Evolutionary conservation across 2,329 filamentous ascomycete species (phyloP).

Genomic region (Colletotrichum godetiae): DNA sequence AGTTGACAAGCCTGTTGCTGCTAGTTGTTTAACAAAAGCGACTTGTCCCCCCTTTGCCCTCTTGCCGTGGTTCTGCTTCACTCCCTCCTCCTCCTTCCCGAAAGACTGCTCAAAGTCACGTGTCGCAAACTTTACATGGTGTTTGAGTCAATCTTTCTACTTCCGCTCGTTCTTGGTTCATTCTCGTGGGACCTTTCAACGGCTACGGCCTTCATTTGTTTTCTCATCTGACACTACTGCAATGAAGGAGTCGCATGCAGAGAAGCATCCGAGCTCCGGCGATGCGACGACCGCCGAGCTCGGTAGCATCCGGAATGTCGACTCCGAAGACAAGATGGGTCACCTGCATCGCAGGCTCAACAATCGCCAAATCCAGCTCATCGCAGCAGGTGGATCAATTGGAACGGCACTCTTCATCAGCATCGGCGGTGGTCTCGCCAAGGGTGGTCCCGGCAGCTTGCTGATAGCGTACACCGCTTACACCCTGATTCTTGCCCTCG

Average conservation of each 20-base stretch:
- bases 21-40: neutral
- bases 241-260: neutral
- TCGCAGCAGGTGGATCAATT: conserved; percentile 69
- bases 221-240: neutral
- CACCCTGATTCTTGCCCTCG: conserved; percentile 64
- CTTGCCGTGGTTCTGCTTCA: neutral
- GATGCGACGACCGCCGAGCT: neutral
- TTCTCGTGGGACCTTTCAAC: neutral
- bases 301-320: neutral
- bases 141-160: neutral
- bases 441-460: conserved; percentile 60
- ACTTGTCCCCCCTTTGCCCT: neutral
- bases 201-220: neutral
- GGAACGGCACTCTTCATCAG: conserved; percentile 70
- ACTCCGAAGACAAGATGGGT: neutral
- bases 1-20: neutral
- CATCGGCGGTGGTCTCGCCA: conserved; percentile 65
- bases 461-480: conserved; percentile 71
- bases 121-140: neutral
- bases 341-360: neutral
- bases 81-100: neutral
- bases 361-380: conserved; percentile 68
- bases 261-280: neutral
- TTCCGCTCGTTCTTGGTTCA: neutral
- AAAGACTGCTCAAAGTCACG: neutral